phyloP scores from a whole-genome alignment of 345 rosid genomes.

The Linum trigynum region DNA sequence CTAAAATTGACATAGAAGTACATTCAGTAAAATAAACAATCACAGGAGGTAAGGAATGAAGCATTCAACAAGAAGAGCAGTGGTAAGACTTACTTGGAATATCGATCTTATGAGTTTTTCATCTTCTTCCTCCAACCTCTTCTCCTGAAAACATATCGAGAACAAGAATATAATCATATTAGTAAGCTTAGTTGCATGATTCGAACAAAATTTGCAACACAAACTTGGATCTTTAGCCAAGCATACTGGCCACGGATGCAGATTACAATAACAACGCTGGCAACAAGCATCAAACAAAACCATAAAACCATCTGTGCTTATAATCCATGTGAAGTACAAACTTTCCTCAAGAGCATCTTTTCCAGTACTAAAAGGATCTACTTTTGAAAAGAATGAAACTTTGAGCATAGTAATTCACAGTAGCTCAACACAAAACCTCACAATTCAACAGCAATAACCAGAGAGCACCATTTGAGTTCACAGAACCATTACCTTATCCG shows the following conservation, averaged over 20 bases:
- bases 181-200: not conserved
- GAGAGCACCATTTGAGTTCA: not conserved
- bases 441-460: not conserved
- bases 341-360: not conserved
- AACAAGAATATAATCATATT: not conserved
- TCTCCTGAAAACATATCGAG: not conserved
- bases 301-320: not conserved
- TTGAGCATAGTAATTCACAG: not conserved
- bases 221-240: not conserved
- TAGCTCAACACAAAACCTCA: not conserved
- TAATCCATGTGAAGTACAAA: not conserved
- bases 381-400: no score
- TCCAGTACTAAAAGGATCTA: not conserved
- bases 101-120: not conserved
- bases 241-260: not conserved
- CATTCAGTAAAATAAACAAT: not conserved
- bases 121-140: slow-evolving; percentile 1
- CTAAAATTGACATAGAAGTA: not conserved
- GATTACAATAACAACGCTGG: not conserved
- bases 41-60: not conserved
- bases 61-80: not conserved
- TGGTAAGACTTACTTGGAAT: not conserved
- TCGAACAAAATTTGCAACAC: not conserved
- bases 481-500: slow-evolving; percentile 37
- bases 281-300: not conserved